A percentile compares a stretch with the other conserved stretches of the same genome.
These are phyloP conservation scores for Pichiaceae sp. DNA, from an alignment of 1,139 yeast genomes.

Conservation along the genomic window DNA sequence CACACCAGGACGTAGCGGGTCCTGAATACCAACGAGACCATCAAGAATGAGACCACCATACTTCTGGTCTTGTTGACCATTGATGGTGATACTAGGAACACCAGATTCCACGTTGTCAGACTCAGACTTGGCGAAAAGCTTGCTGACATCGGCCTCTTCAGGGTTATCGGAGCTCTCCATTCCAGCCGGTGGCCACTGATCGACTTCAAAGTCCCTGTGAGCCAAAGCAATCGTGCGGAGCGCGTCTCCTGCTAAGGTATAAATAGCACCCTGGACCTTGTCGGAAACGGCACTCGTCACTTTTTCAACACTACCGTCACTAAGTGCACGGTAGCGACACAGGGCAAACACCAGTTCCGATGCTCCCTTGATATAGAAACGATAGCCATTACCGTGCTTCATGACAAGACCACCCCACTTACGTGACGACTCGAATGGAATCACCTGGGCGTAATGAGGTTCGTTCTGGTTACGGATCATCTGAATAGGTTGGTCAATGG, in stretches of 20 bases:
- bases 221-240: slow-evolving; percentile 81
- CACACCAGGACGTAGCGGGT: slow-evolving; percentile 91
- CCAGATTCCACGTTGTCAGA: slow-evolving; percentile 8
- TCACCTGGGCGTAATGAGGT: slow-evolving; percentile 48
- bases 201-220: slow-evolving; percentile 55
- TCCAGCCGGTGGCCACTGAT: slow-evolving; percentile 61
- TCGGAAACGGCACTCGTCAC: slow-evolving; percentile 8
- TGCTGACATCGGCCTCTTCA: slow-evolving; percentile 37
- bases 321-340: slow-evolving; percentile 35
- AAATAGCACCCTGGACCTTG: slow-evolving; percentile 38
- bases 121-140: slow-evolving; percentile 30
- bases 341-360: slow-evolving; percentile 73
- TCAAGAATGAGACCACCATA: slow-evolving; percentile 44
- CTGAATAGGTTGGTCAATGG: slow-evolving; percentile 35
- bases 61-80: slow-evolving; percentile 16
- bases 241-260: slow-evolving; percentile 63
- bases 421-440: slow-evolving; percentile 88
- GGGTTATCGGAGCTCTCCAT: slow-evolving; percentile 24
- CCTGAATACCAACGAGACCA: slow-evolving; percentile 84
- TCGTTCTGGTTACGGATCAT: slow-evolving; percentile 29
- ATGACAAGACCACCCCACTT: slow-evolving; percentile 88
- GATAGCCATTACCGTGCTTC: slow-evolving; percentile 32
- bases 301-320: slow-evolving; percentile 25
- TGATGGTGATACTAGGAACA: slow-evolving; percentile 20
- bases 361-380: slow-evolving; percentile 84